Percentiles rank a stretch among this genome's conserved stretches.
Evolutionary conservation across 495 filamentous ascomycete genomes (phyloP).

Genomic region (Penicillium subrubescens): DNA sequence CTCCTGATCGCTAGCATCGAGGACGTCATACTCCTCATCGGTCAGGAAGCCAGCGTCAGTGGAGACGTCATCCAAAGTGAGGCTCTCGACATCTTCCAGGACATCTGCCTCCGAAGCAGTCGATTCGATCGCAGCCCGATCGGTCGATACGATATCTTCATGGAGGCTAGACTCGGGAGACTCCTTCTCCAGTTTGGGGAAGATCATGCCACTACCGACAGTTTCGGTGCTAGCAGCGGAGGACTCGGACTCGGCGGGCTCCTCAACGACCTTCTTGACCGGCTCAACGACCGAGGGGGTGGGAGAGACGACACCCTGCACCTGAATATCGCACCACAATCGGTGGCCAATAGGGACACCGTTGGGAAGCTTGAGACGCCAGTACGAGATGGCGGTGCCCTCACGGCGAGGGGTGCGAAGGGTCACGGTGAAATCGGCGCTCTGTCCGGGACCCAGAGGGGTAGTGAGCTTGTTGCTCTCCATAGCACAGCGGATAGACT

Average conservation of each 20-base stretch:
- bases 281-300: slow-evolving; percentile 14
- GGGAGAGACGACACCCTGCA: slow-evolving; percentile 43
- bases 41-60: slow-evolving; percentile 77
- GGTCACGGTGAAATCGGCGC: slow-evolving; percentile 77
- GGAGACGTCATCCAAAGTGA: slow-evolving; percentile 62
- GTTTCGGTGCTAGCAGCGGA: slow-evolving; percentile 21
- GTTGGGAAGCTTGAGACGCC: slow-evolving; percentile 84
- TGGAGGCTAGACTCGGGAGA: slow-evolving; percentile 81
- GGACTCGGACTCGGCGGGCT: slow-evolving; percentile 18
- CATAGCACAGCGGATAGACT: slow-evolving; percentile 69
- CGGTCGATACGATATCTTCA: slow-evolving; percentile 45
- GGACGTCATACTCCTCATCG: slow-evolving; percentile 96
- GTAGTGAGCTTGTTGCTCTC: slow-evolving; percentile 77
- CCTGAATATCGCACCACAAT: slow-evolving; percentile 90
- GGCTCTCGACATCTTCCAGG: slow-evolving; percentile 67
- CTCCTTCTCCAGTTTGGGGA: slow-evolving; percentile 95
- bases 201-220: slow-evolving; percentile 79
- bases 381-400: slow-evolving; percentile 88
- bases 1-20: slow-evolving; percentile 95
- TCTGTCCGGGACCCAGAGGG: slow-evolving; percentile 70
- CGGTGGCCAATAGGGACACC: slow-evolving; percentile 86
- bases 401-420: slow-evolving; percentile 75
- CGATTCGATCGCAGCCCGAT: slow-evolving; percentile 37
- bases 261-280: slow-evolving; percentile 27
- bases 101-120: slow-evolving; percentile 55